Evolutionary conservation across 2,329 filamentous ascomycete species (phyloP).

Genomic region (Pyrenophora tritici-repentis): DNA sequence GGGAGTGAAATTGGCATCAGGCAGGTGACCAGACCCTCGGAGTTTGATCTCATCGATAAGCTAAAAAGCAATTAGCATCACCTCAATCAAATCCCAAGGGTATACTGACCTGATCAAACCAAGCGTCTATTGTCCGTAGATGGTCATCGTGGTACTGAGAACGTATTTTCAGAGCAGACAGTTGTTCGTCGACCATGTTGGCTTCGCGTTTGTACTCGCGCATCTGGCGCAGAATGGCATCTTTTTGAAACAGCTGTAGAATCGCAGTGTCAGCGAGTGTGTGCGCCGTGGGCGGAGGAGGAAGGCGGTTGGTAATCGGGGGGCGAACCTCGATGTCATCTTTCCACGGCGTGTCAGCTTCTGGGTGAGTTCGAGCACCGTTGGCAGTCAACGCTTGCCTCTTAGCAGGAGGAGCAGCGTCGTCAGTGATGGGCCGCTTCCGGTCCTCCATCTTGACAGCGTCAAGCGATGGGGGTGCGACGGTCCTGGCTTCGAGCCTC

Average conservation of each 20-base stretch:
- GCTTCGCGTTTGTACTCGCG: slow-evolving; percentile 96
- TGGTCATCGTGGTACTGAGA: slow-evolving; percentile 89
- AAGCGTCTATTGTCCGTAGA: slow-evolving; percentile 84
- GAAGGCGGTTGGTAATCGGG: slow-evolving; percentile 30
- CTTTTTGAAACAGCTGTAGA: slow-evolving; percentile 83
- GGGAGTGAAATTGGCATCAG: slow-evolving; percentile 30
- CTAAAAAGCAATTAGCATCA: slow-evolving; percentile 41
- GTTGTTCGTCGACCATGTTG: slow-evolving; percentile 75
- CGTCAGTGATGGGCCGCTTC: slow-evolving; percentile 91
- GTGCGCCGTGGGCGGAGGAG: slow-evolving; percentile 27
- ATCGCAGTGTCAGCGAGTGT: slow-evolving; percentile 37
- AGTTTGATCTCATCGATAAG: slow-evolving; percentile 56
- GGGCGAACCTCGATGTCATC: slow-evolving; percentile 74
- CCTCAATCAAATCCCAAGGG: slow-evolving; percentile 9
- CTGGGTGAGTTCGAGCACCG: slow-evolving; percentile 69
- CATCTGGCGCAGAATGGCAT: slow-evolving; percentile 97
- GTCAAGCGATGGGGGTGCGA: slow-evolving; percentile 77
- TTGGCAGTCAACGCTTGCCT: slow-evolving; percentile 78
- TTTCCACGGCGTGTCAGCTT: slow-evolving; percentile 71
- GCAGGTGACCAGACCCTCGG: slow-evolving; percentile 45
- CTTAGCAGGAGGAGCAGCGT: slow-evolving; percentile 87
- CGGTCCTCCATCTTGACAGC: slow-evolving; percentile 98
- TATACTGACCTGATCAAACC: slow-evolving; percentile 84
- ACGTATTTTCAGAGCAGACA: slow-evolving; percentile 79
- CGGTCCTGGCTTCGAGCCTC: slow-evolving; percentile 76